These are phyloP conservation scores for Rhizopogon sp. DNA, from an alignment of 768 basidiomycete species.

Conservation along the genomic window DNA sequence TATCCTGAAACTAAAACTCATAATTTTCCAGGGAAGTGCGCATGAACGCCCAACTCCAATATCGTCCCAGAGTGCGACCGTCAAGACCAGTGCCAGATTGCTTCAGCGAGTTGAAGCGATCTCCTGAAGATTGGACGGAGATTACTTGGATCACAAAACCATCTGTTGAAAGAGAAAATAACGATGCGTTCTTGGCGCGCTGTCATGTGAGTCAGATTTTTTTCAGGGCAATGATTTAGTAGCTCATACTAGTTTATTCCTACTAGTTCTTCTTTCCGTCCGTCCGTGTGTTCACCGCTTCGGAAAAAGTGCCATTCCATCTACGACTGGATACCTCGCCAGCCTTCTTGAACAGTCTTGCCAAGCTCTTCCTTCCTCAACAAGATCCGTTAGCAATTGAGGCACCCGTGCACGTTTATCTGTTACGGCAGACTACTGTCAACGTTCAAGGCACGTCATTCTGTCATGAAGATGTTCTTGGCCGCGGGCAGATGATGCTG, in stretches of 20 bases:
- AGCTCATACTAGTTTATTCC: neutral
- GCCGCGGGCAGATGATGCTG: slow-evolving; percentile 41
- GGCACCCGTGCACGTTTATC: slow-evolving; percentile 40
- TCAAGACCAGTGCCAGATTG: slow-evolving; percentile 21
- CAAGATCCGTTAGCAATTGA: slow-evolving; percentile 9
- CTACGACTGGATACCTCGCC: slow-evolving; percentile 50
- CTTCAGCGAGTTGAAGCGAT: slow-evolving; percentile 20
- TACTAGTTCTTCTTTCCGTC: slow-evolving; percentile 58
- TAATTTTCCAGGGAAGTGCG: slow-evolving; percentile 12
- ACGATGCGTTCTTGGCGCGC: slow-evolving; percentile 14
- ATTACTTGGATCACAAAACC: slow-evolving; percentile 25
- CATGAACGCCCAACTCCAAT: slow-evolving; percentile 20
- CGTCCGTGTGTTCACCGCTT: slow-evolving; percentile 50
- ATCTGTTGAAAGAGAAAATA: slow-evolving; percentile 1
- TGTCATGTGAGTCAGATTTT: slow-evolving; percentile 22
- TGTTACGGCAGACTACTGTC: slow-evolving; percentile 51
- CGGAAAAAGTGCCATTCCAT: slow-evolving; percentile 61
- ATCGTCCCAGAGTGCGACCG: slow-evolving; percentile 27
- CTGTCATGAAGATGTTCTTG: slow-evolving; percentile 31
- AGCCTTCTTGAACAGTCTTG: slow-evolving; percentile 27
- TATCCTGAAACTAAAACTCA: slow-evolving; percentile 1
- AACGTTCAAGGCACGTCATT: slow-evolving; percentile 18
- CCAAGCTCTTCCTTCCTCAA: slow-evolving; percentile 3
- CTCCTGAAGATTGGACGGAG: slow-evolving; percentile 29
- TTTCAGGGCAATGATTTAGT: too few species aligned